Evolutionary conservation across 139 green algal genomes (phyloP).

Genomic region (Chloropicon primus): DNA sequence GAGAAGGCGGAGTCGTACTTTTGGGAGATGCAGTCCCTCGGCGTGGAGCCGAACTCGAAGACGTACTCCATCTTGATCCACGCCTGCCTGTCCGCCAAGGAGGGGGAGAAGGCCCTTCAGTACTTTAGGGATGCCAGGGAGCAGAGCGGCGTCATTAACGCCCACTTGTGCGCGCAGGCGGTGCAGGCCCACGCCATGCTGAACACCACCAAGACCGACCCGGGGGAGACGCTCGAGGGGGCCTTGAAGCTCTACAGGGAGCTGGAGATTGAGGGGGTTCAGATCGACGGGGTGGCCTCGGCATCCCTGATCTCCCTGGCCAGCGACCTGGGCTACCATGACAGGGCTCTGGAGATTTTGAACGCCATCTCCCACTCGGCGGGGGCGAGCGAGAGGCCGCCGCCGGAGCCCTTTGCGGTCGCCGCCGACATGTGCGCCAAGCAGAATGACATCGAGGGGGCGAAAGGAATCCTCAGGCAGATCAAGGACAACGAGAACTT

Average conservation of each 20-base stretch:
- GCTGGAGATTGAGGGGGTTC: neutral
- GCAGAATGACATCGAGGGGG: neutral
- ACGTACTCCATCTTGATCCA: neutral
- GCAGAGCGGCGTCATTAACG: neutral
- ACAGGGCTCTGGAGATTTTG: neutral
- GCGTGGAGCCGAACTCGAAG: neutral
- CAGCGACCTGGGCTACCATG: neutral
- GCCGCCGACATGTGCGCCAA: neutral
- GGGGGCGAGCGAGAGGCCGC: neutral
- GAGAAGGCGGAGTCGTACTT: neutral
- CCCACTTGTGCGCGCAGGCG: neutral
- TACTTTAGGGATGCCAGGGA: neutral
- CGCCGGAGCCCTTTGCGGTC: neutral
- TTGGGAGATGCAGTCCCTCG: neutral
- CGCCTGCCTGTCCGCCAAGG: neutral
- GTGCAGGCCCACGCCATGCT: neutral
- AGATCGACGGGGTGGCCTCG: neutral
- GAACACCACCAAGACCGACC: neutral
- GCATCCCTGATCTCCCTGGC: neutral
- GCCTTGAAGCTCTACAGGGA: neutral
- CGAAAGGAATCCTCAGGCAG: neutral
- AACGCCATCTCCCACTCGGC: neutral
- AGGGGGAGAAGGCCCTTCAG: neutral
- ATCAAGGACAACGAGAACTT: neutral
- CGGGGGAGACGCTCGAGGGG: neutral